Base-by-base conservation (phyloP, 768 basidiomycete genomes). In the Wakefieldia striispora region DNA sequence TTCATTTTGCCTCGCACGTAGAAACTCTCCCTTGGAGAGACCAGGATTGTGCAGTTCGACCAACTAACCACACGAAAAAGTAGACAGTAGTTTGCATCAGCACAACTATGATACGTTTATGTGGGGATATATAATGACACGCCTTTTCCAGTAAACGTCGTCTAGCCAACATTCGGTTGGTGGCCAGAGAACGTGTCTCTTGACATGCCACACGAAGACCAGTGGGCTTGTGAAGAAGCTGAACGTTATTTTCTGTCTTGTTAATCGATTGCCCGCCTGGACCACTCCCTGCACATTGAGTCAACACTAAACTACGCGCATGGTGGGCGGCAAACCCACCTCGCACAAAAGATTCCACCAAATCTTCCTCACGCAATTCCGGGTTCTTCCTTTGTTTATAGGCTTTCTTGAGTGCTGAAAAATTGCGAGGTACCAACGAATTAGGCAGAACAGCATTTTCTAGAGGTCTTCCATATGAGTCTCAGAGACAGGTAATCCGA, bases 191-290 rank as follows among this genome's bases (percentile, higher is more conserved):
- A 39, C 94, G 85, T 6, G 93, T 94, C 61, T 91, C 84, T 67
- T 97, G 94, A 62, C 91, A 93, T 4, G 81, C 73, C 13, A 95
- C 88, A 34, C 94, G 83, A 43, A 95, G 76, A 6, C 92, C 90
- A 17, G 90, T 91, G 2, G 94, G 93, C 57, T 83, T 86, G 65
- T 97, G 94, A 35, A 91, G 71, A 24, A 97, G 75, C 63, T 93
- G 91, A 23, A 95, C 93, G 62, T 91, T 88, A 69, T 94, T 84
- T 74, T 86, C 80, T 51, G 91, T 92, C 73, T 97, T 97, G 75
- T 97, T 95, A 65, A 95, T 85, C 23, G 91, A 93, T 75, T 97
- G 94, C n/a, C 94, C 94, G 24, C 94, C 94, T 53, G 93, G 92
- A 16, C 92, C 94, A 62, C 89, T 85, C 39, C 91, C 91, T 93